A percentile compares a stretch with the other conserved stretches of the same genome.
These are phyloP conservation scores for Peronospora belbahrii DNA, from an alignment of 352 stramenopile genomes.

Conservation along the genomic window DNA sequence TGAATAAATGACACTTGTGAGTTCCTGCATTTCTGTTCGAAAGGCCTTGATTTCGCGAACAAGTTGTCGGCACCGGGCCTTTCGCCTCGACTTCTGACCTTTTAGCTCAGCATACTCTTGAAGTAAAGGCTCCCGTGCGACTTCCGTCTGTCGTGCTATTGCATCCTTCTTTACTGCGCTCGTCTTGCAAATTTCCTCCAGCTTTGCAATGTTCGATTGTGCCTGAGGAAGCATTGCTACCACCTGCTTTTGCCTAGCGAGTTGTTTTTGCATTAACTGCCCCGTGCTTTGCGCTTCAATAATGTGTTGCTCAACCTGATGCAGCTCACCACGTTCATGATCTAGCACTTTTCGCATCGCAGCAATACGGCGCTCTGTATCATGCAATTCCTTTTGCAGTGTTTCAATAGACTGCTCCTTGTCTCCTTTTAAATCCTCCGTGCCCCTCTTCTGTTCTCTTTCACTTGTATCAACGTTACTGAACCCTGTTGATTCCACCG, in stretches of 20 bases:
- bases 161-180: slow-evolving; percentile 43
- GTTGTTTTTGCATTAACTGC: slow-evolving; percentile 35
- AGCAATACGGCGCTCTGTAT: slow-evolving; percentile 29
- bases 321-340: slow-evolving; percentile 22
- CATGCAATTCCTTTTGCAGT: slow-evolving; percentile 25
- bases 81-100: slow-evolving; percentile 39
- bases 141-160: slow-evolving; percentile 49
- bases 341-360: slow-evolving; percentile 38
- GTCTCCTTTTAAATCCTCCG: neutral
- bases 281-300: slow-evolving; percentile 25
- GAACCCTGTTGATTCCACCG: neutral
- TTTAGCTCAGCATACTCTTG: slow-evolving; percentile 39
- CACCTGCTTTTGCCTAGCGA: slow-evolving; percentile 45
- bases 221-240: slow-evolving; percentile 60
- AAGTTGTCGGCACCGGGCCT: slow-evolving; percentile 49
- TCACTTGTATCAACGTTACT: slow-evolving; percentile 6
- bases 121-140: slow-evolving; percentile 34
- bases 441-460: neutral
- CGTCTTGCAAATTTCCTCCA: slow-evolving; percentile 52
- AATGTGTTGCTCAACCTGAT: slow-evolving; percentile 26
- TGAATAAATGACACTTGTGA: slow-evolving; percentile 49
- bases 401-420: slow-evolving; percentile 24
- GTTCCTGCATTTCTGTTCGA: slow-evolving; percentile 54
- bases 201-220: slow-evolving; percentile 53
- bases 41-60: slow-evolving; percentile 62